Evolutionary conservation across 352 stramenopile genomes (phyloP).

Genomic region (Phytophthora crassamura): DNA sequence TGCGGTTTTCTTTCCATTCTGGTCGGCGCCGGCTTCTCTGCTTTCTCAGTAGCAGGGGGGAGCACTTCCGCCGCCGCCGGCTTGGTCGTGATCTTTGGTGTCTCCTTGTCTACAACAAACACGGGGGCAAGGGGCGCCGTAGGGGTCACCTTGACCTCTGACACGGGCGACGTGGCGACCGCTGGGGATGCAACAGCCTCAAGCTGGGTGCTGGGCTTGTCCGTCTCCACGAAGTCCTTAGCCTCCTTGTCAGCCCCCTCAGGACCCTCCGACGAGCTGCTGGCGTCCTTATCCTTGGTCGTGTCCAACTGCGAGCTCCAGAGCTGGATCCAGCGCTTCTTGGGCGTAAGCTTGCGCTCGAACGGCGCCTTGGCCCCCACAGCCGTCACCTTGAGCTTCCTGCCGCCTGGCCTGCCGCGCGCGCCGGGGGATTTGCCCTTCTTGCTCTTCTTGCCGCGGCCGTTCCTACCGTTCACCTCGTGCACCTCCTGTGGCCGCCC

Average conservation of each 20-base stretch:
- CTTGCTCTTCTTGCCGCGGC: conserved; percentile 41
- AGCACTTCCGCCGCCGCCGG: not conserved
- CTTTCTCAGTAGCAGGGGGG: conserved; percentile 1
- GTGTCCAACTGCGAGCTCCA: conserved; percentile 65
- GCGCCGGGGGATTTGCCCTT: conserved; percentile 30
- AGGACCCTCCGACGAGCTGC: conserved; percentile 13
- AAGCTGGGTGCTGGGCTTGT: not conserved
- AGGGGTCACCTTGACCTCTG: conserved; percentile 15
- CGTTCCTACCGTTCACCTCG: conserved; percentile 31
- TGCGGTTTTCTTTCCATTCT: conserved; percentile 25
- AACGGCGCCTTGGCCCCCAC: conserved; percentile 27
- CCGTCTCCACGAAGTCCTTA: conserved; percentile 1
- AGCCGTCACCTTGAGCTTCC: conserved; percentile 48
- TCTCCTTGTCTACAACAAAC: conserved; percentile 3
- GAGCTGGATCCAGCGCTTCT: conserved; percentile 81
- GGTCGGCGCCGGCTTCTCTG: not conserved
- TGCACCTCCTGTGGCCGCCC: conserved; percentile 25
- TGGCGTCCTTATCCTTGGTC: conserved; percentile 21
- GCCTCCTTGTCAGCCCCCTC: conserved; percentile 12
- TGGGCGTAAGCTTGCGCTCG: conserved; percentile 63
- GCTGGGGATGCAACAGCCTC: not conserved
- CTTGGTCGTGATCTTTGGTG: conserved; percentile 13
- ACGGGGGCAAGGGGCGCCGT: conserved; percentile 1
- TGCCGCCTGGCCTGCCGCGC: conserved; percentile 41
- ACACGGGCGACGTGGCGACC: conserved; percentile 11